Conservation (phyloP, 176 grass and related monocot genomes). For the Oryza longistaminata region DNA sequence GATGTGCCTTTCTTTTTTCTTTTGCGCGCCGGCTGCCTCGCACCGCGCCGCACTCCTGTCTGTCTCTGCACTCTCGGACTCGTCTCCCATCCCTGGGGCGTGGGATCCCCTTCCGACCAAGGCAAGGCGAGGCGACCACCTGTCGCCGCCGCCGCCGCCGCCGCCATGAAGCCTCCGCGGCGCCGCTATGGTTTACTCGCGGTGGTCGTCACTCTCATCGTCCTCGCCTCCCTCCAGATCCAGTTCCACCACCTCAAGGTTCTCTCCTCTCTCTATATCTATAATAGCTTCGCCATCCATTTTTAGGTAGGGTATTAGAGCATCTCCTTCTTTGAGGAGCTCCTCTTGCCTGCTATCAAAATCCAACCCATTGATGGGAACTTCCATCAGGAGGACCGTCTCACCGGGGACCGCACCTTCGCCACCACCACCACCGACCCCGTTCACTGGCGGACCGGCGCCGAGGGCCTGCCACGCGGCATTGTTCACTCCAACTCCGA, state of each 20-base stretch:
- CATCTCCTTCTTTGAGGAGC: background rate
- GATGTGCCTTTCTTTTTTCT: too few relatives aligned
- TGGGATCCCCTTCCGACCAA: too few relatives aligned
- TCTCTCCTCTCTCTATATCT: background rate
- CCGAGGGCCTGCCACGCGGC: slow-evolving; percentile 71
- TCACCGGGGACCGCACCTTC: background rate
- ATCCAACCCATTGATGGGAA: too few relatives aligned
- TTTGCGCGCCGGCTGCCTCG: too few relatives aligned
- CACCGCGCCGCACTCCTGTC: too few relatives aligned
- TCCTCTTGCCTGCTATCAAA: too few relatives aligned
- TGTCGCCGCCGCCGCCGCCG: background rate
- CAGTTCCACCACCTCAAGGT: slow-evolving; percentile 78
- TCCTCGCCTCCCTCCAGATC: slow-evolving; percentile 73
- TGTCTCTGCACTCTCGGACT: too few relatives aligned
- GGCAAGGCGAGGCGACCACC: too few relatives aligned
- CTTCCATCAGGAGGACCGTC: slow-evolving; percentile 52
- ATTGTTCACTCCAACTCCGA: slow-evolving; percentile 74
- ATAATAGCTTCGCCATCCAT: too few relatives aligned
- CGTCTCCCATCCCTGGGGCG: too few relatives aligned
- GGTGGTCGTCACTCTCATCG: slow-evolving; percentile 49
- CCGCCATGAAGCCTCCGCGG: slow-evolving; percentile 33
- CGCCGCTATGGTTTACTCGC: slow-evolving; percentile 53
- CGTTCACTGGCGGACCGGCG: slow-evolving; percentile 35
- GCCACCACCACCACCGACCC: background rate
- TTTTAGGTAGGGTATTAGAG: background rate